These are phyloP conservation scores for Fusarium sp. DNA, from an alignment of 2,329 filamentous ascomycete species.

Conservation along the genomic window DNA sequence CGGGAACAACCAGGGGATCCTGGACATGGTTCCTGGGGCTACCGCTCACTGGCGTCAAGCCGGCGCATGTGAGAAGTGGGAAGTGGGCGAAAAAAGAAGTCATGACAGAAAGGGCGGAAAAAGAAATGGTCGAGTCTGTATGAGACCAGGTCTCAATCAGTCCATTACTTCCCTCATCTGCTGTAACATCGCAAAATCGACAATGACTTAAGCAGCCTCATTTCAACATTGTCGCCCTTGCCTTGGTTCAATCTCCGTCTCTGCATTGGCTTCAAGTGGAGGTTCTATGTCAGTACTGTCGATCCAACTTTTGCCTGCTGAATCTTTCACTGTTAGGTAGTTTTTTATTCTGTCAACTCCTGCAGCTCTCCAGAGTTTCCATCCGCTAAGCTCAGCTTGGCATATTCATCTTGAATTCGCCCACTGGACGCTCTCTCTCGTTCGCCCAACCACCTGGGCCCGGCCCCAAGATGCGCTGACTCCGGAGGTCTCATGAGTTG, in stretches of 20 bases:
- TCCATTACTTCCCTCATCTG: conserved; percentile 16
- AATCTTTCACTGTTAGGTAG: conserved; percentile 18
- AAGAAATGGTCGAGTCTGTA: conserved; percentile 2
- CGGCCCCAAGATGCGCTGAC: conserved; percentile 37
- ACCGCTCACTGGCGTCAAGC: conserved; percentile 46
- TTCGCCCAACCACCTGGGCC: conserved; percentile 46
- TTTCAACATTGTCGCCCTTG: conserved; percentile 18
- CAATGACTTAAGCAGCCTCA: conserved; percentile 5
- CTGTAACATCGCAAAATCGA: neutral
- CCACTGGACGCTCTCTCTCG: conserved; percentile 27
- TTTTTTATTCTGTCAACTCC: conserved; percentile 40
- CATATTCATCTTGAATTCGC: conserved; percentile 11
- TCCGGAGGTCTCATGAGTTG: conserved; percentile 44
- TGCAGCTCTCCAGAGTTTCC: conserved; percentile 34
- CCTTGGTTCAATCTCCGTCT: conserved; percentile 31
- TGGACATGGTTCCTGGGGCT: conserved; percentile 48
- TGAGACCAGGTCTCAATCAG: conserved; percentile 6
- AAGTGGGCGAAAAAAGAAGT: conserved; percentile 26
- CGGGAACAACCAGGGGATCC: conserved; percentile 46
- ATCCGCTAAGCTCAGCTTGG: conserved; percentile 44
- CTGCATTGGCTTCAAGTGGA: conserved; percentile 34
- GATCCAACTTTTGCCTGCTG: conserved; percentile 31
- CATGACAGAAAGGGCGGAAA: conserved; percentile 39
- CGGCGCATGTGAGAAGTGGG: conserved; percentile 45
- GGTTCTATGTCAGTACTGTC: conserved; percentile 28